Base-by-base conservation (phyloP, 805 yeast genomes). In the Candida pseudoglaebosa region DNA sequence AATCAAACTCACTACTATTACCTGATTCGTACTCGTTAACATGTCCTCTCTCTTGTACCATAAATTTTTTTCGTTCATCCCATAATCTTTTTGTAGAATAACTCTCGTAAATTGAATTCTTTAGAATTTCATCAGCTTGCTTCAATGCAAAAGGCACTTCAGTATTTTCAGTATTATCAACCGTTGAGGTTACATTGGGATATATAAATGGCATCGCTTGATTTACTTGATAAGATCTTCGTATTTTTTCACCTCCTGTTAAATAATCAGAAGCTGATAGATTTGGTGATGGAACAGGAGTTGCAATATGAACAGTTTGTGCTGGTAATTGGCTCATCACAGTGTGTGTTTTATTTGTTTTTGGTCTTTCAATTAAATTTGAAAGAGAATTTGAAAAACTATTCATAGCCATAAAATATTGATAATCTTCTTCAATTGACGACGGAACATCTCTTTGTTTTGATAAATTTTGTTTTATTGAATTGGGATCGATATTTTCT, bases 201-300 rank as follows among this genome's bases (percentile, higher is more conserved):
- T 77, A 80, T 3, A 84, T 62, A 39, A 81, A 72, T 1, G 93
- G 91, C 60, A 75, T 77, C 2, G 78, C 71, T 54, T 77, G 78
- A 53, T 82, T 80, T 0, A 84, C 73, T 57, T 82, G 89, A 44
- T 75, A 80, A 36, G 76, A 69, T 42, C 77, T 70, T 42, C 81
- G 62, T 6, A 72, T 63, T 48, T 71, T 77, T 34, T 63, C 72
- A 6, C 74, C 74, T 1, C 74, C 74, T 8, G 67, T 45, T 72
- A 68, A 66, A 37, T 62, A 68, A 28, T 68, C 73, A 6, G 72
- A 64, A 1, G 71, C 67, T 5, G 64, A 57, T 9, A 58, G 45
- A 1, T 84, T 81, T 0, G 95, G 95, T 0, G 95, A 85, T 3
- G 95, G 93, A 1, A 84, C 84, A 0, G 95, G 96, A 0, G 96